phyloP scores from a whole-genome alignment of 768 basidiomycete genomes.

The Hypsizygus marmoreus region DNA sequence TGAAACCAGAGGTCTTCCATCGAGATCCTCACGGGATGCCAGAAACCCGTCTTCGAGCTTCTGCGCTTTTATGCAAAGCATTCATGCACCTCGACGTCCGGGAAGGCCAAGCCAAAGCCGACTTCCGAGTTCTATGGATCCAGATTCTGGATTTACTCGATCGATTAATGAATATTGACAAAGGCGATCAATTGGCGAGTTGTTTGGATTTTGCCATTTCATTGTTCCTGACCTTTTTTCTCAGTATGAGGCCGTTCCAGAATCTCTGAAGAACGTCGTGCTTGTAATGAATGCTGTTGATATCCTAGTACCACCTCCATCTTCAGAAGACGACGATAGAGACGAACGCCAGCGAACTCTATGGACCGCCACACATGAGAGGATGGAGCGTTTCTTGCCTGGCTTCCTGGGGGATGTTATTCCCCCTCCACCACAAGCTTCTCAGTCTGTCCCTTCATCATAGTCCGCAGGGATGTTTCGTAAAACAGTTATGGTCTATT shows the following conservation, averaged over 20 bases:
- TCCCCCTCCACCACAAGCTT: constrained; percentile 30
- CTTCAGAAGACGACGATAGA: constrained; percentile 46
- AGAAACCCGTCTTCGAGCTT: constrained; percentile 86
- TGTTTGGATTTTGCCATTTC: neutral
- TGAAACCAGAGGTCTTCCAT: constrained; percentile 78
- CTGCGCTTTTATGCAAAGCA: constrained; percentile 89
- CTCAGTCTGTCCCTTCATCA: constrained; percentile 4
- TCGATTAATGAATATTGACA: constrained; percentile 83
- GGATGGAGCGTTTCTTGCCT: constrained; percentile 90
- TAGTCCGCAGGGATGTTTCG: constrained; percentile 10
- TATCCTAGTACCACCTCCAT: constrained; percentile 71
- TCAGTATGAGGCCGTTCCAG: constrained; percentile 93
- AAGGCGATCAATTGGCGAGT: constrained; percentile 84
- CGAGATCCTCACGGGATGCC: constrained; percentile 86
- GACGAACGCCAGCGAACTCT: constrained; percentile 66
- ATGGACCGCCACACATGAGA: constrained; percentile 84
- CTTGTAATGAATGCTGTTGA: constrained; percentile 93
- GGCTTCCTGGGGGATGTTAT: constrained; percentile 82
- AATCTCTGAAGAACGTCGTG: constrained; percentile 95
- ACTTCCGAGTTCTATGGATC: constrained; percentile 82
- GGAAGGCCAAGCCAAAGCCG: constrained; percentile 57
- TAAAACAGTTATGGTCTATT: constrained; percentile 10
- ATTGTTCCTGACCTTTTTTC: constrained; percentile 2
- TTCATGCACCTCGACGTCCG: constrained; percentile 93
- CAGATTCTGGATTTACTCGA: constrained; percentile 88